Evolutionary conservation across 768 basidiomycete species (phyloP).

Genomic region (Boletus tylopilopsis): DNA sequence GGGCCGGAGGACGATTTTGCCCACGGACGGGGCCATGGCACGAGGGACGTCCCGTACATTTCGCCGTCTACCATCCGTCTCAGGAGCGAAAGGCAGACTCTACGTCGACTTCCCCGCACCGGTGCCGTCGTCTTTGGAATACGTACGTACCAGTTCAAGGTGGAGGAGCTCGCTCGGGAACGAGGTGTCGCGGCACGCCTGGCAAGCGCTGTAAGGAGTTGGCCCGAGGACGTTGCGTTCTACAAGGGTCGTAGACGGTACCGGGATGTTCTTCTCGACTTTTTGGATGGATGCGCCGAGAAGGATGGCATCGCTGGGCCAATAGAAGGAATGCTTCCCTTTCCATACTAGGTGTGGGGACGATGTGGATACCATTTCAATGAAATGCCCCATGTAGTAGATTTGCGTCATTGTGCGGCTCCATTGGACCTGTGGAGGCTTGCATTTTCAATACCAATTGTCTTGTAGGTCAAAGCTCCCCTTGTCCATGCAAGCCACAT

Average conservation of each 20-base stretch:
- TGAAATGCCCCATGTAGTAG: neutral
- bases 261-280: slow-evolving; percentile 22
- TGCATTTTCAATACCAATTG: neutral
- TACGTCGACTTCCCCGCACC: slow-evolving; percentile 58
- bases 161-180: slow-evolving; percentile 52
- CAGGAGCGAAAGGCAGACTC: slow-evolving; percentile 66
- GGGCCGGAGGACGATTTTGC: slow-evolving; percentile 51
- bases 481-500: neutral
- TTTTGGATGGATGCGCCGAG: slow-evolving; percentile 23
- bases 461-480: slow-evolving; percentile 1
- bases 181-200: slow-evolving; percentile 59
- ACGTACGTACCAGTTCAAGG: slow-evolving; percentile 58
- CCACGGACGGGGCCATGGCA: slow-evolving; percentile 20
- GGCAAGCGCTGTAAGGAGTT: slow-evolving; percentile 62
- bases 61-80: slow-evolving; percentile 48
- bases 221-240: slow-evolving; percentile 57
- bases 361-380: neutral
- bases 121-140: slow-evolving; percentile 73
- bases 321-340: slow-evolving; percentile 12
- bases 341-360: slow-evolving; percentile 14
- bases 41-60: slow-evolving; percentile 8
- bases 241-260: slow-evolving; percentile 26
- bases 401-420: neutral
- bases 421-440: neutral
- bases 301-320: slow-evolving; percentile 16